Evolutionary conservation across 768 basidiomycete species (phyloP).

Genomic region (Lepiota brunneoincarnata): DNA sequence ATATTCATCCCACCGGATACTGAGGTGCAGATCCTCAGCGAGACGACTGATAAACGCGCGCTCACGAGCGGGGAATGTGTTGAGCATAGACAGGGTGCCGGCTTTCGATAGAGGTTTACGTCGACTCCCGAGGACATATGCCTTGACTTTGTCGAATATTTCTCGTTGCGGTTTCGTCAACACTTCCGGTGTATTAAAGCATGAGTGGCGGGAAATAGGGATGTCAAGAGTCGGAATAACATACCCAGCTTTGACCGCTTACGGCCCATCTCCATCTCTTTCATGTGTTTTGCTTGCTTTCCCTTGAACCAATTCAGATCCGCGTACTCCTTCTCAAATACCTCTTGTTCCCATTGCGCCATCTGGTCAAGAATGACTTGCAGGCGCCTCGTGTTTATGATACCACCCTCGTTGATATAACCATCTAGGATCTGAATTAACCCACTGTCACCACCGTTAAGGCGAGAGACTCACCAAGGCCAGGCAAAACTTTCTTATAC

Average conservation of each 20-base stretch:
- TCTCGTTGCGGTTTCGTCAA: constrained; percentile 72
- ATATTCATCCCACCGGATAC: constrained; percentile 90
- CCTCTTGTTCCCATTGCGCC: constrained; percentile 81
- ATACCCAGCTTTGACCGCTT: constrained; percentile 64
- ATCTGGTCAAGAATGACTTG: constrained; percentile 90
- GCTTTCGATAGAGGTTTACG: constrained; percentile 28
- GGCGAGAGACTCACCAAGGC: constrained; percentile 45
- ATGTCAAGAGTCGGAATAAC: constrained; percentile 19
- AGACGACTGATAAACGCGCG: constrained; percentile 76
- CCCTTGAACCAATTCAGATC: constrained; percentile 94
- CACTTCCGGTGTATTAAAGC: constrained; percentile 35
- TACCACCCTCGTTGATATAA: constrained; percentile 89
- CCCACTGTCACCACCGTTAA: background rate
- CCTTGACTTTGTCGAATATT: constrained; percentile 77
- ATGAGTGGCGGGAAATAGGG: constrained; percentile 15
- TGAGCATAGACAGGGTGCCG: constrained; percentile 63
- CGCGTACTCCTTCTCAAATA: constrained; percentile 89
- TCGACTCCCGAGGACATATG: constrained; percentile 59
- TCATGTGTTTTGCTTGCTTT: constrained; percentile 75
- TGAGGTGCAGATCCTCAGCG: constrained; percentile 74
- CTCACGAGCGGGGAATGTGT: constrained; percentile 78
- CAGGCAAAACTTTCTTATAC: constrained; percentile 89
- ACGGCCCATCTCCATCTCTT: constrained; percentile 60
- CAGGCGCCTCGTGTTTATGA: constrained; percentile 74
- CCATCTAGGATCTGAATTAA: constrained; percentile 54